Base-by-base conservation (phyloP, 768 basidiomycete genomes). In the Leccinum boreale region DNA sequence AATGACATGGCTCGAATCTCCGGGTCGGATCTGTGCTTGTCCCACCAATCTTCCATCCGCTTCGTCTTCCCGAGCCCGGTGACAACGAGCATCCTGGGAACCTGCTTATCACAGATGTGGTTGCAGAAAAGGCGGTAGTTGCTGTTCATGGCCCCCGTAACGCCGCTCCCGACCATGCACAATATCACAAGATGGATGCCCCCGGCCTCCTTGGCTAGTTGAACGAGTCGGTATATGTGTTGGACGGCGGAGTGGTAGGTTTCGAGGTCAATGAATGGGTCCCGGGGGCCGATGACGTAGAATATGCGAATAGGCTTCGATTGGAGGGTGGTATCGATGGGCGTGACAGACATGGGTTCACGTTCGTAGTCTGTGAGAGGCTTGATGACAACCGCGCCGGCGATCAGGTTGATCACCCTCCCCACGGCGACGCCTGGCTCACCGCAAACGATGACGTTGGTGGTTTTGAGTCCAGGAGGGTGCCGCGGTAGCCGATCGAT, bases 381-480 rank as follows among this genome's bases (percentile, higher is more conserved):
- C 28, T 58, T 59, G 15, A 67, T 63, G 45, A 70, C 53, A 31
- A 45, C 36, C 2, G 55, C 2, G 8, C 55, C 66, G 0, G 60
- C 24, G 29, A 71, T 68, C 6, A 73, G 57, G 52, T 71, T 71
- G 56, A 71, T 50, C n/a, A 70, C 67, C 12, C 64, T 54, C 10
- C 66, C 64, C 10, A 65, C 63, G 15, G 62, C 70, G n/a, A 62
- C 56, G n/a, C 78, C 78, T 2, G 73, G 69, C 52, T 78, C 74
- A 7, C 79, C 78, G 48, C 79, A 79, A 17, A 80, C 39, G n/a
- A 79, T 62, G 46, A 79, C 61, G 53, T 78, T 79, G 49, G 54
- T 69, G 1, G 71, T 66, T 45, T 62, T 61, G 9, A 50, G 36
- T 3, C 63, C 59, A 0, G 55, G 68, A 9, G 59, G 64, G 49